These are phyloP conservation scores for Penicillium maclennaniae DNA, from an alignment of 495 filamentous ascomycete species.

Conservation along the genomic window DNA sequence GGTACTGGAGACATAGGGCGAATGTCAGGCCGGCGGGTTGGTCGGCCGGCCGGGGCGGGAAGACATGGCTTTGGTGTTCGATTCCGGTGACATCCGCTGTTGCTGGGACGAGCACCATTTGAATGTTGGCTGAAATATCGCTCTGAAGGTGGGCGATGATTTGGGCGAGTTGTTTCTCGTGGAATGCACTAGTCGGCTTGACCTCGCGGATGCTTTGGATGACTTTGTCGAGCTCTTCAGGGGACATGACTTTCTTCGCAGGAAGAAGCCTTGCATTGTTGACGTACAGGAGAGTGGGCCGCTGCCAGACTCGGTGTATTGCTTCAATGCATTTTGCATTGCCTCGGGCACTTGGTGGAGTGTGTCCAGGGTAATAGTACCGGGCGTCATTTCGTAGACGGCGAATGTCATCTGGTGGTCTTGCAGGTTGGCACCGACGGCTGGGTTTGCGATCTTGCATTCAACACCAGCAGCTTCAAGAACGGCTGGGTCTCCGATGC, in stretches of 20 bases:
- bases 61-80: slow-evolving; percentile 18
- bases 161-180: slow-evolving; percentile 23
- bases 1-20: slow-evolving; percentile 25
- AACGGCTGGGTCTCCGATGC: slow-evolving; percentile 41
- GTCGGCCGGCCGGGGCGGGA: slow-evolving; percentile 5
- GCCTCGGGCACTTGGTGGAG: slow-evolving; percentile 24
- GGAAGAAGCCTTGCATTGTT: slow-evolving; percentile 26
- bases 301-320: slow-evolving; percentile 12
- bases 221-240: slow-evolving; percentile 16
- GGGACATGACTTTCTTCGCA: slow-evolving; percentile 17
- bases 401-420: slow-evolving; percentile 34
- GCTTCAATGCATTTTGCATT: slow-evolving; percentile 15
- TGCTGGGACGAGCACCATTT: slow-evolving; percentile 18
- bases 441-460: slow-evolving; percentile 31
- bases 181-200: slow-evolving; percentile 19
- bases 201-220: slow-evolving; percentile 19
- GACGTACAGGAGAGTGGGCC: slow-evolving; percentile 16
- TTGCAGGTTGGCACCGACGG: slow-evolving; percentile 45
- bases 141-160: slow-evolving; percentile 22
- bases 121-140: slow-evolving; percentile 23
- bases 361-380: slow-evolving; percentile 33
- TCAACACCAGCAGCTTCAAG: slow-evolving; percentile 32
- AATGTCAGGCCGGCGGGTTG: slow-evolving; percentile 17
- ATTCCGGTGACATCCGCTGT: slow-evolving; percentile 14
- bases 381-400: slow-evolving; percentile 29